A percentile compares a stretch with the other conserved stretches of the same genome.
Evolutionary conservation across 208 protist genomes (phyloP).

Genomic region (Trypanosoma melophagium): DNA sequence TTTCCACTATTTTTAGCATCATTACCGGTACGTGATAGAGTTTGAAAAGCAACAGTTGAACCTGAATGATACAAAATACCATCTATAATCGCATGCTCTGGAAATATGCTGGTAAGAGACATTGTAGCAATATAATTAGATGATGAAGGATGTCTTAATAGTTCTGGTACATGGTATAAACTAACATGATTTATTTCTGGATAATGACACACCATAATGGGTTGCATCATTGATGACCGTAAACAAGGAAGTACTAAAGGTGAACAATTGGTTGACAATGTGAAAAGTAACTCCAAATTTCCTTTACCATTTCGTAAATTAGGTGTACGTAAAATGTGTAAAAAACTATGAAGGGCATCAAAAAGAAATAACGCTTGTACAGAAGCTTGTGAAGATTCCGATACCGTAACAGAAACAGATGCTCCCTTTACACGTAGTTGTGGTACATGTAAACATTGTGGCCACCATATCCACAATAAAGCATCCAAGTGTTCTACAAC

Average conservation of each 20-base stretch:
- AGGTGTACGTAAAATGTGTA: slow-evolving; percentile 59
- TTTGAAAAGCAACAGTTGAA: slow-evolving; percentile 28
- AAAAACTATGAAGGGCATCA: slow-evolving; percentile 29
- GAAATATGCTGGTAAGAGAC: slow-evolving; percentile 17
- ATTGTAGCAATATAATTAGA: slow-evolving; percentile 19
- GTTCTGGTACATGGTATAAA: slow-evolving; percentile 45
- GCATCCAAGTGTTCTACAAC: slow-evolving; percentile 35
- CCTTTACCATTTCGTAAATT: slow-evolving; percentile 43
- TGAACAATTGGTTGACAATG: slow-evolving; percentile 38
- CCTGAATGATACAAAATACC: slow-evolving; percentile 25
- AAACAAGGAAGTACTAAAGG: slow-evolving; percentile 68
- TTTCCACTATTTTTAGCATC: background rate
- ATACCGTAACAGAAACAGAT: slow-evolving; percentile 50
- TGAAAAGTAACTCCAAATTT: slow-evolving; percentile 47
- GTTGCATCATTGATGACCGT: slow-evolving; percentile 40
- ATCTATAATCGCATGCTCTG: slow-evolving; percentile 12
- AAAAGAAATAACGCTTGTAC: slow-evolving; percentile 64
- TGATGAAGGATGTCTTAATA: slow-evolving; percentile 28
- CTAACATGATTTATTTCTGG: slow-evolving; percentile 51
- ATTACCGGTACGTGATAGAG: background rate
- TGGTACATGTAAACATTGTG: slow-evolving; percentile 51
- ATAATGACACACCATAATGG: slow-evolving; percentile 68
- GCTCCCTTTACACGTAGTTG: slow-evolving; percentile 40
- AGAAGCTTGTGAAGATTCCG: slow-evolving; percentile 29
- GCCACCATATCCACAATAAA: slow-evolving; percentile 70